These are phyloP conservation scores for Phyllostachys edulis DNA, from an alignment of 176 grass and related monocot species.

Conservation along the genomic window DNA sequence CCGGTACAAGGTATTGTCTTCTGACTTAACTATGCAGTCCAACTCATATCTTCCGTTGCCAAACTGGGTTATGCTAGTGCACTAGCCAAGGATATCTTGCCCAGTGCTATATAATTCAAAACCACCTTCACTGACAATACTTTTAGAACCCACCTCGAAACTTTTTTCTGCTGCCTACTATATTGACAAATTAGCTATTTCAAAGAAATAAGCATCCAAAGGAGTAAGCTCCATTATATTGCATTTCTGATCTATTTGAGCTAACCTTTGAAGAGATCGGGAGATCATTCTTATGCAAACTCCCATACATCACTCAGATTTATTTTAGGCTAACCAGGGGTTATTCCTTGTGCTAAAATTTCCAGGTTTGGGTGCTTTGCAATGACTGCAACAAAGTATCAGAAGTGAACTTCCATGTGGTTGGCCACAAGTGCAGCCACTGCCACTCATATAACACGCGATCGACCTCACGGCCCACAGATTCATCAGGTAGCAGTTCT, in stretches of 20 bases:
- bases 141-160: neutral
- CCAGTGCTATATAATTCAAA: neutral
- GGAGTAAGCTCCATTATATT: neutral
- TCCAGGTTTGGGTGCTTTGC: constrained; percentile 86
- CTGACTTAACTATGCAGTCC: neutral
- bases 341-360: neutral
- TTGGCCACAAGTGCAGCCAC: constrained; percentile 84
- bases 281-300: neutral
- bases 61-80: neutral
- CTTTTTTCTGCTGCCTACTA: neutral
- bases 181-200: neutral
- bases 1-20: constrained; percentile 75
- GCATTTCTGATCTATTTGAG: neutral
- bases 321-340: neutral
- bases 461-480: constrained; percentile 46
- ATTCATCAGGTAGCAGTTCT: constrained; percentile 41
- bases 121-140: neutral
- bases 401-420: constrained; percentile 81
- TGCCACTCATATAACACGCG: constrained; percentile 87
- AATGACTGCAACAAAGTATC: constrained; percentile 93
- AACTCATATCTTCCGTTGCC: neutral
- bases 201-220: constrained; percentile 8
- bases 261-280: neutral
- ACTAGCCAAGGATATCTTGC: neutral
- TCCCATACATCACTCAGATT: neutral